Percentiles rank a stretch among this genome's conserved stretches.
phyloP scores from a whole-genome alignment of 139 green algal genomes.

The Chlorella sp. region DNA sequence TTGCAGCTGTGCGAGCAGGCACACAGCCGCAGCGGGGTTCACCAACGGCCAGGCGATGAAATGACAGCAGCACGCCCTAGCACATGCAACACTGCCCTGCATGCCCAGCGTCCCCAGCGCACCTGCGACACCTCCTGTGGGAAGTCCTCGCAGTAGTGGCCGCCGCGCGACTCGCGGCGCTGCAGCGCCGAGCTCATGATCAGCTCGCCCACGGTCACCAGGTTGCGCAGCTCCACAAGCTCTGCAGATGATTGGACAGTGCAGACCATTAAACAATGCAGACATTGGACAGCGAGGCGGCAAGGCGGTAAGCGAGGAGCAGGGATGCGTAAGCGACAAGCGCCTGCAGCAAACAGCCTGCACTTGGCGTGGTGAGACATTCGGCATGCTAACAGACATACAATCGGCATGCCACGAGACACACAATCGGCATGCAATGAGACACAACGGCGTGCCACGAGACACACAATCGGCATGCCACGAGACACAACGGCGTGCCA shows the following conservation, averaged over 20 bases:
- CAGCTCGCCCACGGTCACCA: conserved; percentile 86
- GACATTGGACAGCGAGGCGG: too few relatives aligned
- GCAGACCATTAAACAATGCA: background rate
- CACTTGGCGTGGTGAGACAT: too few relatives aligned
- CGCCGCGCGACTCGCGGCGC: conserved; percentile 83
- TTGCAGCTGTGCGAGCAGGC: too few relatives aligned
- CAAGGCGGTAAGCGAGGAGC: background rate
- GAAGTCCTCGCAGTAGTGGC: conserved; percentile 85
- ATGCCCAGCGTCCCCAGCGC: background rate
- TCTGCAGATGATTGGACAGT: background rate
- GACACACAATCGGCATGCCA: too few relatives aligned
- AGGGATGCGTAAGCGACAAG: background rate
- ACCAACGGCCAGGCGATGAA: background rate
- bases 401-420: too few relatives aligned
- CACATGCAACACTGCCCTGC: background rate
- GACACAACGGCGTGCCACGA: too few relatives aligned
- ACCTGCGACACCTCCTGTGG: conserved; percentile 50
- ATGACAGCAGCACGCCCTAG: background rate
- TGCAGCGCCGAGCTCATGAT: conserved; percentile 82
- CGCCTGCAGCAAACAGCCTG: too few relatives aligned
- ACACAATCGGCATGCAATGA: too few relatives aligned
- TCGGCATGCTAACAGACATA: too few relatives aligned
- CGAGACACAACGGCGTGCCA: too few relatives aligned
- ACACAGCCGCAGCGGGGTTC: too few relatives aligned
- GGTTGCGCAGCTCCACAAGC: conserved; percentile 89